Evolutionary conservation across 225 moss, liverwort and hornwort genomes (phyloP).

Genomic region (Sphagnum tenellum): DNA sequence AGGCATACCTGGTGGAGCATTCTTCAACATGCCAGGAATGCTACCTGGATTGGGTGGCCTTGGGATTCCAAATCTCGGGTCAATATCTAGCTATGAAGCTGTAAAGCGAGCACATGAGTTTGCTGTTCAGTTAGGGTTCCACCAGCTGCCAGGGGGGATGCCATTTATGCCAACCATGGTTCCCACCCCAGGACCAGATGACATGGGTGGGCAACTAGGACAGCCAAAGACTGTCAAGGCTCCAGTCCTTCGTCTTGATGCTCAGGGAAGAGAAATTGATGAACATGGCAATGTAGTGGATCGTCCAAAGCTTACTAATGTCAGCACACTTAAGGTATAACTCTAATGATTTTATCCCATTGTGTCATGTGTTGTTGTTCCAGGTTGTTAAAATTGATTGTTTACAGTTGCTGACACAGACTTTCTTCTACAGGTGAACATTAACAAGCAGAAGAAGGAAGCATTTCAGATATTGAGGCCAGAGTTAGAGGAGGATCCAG

Average conservation of each 20-base stretch:
- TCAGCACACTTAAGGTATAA: conserved; percentile 88
- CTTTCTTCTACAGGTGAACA: conserved; percentile 63
- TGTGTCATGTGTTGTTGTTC: neutral
- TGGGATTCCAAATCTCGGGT: conserved; percentile 39
- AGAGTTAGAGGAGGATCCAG: conserved; percentile 88
- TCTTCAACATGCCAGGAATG: conserved; percentile 41
- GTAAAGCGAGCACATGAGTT: conserved; percentile 95
- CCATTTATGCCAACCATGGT: conserved; percentile 77
- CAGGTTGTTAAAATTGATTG: neutral
- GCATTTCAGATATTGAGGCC: conserved; percentile 95
- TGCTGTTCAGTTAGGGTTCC: conserved; percentile 90
- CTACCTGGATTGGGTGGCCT: conserved; percentile 54
- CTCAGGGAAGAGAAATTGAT: conserved; percentile 93
- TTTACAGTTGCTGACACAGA: conserved; percentile 1
- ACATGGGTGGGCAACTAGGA: conserved; percentile 40
- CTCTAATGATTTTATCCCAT: neutral
- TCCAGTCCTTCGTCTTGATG: conserved; percentile 88
- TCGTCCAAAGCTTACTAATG: conserved; percentile 75
- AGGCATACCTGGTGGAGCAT: conserved; percentile 27
- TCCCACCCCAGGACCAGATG: conserved; percentile 73
- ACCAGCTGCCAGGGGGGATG: conserved; percentile 74
- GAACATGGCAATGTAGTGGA: conserved; percentile 88
- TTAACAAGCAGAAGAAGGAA: conserved; percentile 97
- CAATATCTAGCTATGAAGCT: conserved; percentile 84
- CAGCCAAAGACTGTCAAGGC: conserved; percentile 87